These are phyloP conservation scores for Rhizopogon vinicolor DNA, from an alignment of 768 basidiomycete genomes.

Conservation along the genomic window DNA sequence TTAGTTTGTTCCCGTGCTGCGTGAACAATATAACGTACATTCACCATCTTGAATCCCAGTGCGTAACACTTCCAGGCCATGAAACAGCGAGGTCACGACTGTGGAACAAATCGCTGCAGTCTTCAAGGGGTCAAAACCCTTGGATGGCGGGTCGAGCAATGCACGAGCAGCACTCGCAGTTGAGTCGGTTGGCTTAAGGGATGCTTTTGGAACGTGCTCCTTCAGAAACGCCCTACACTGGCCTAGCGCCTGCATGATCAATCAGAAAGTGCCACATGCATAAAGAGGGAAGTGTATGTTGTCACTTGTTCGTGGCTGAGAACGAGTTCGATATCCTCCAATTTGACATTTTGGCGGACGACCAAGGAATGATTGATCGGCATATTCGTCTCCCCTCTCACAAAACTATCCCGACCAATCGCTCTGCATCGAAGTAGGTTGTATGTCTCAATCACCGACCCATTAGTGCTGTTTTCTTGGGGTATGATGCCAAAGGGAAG, in stretches of 20 bases:
- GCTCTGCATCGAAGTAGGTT: conserved; percentile 47
- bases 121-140: conserved; percentile 36
- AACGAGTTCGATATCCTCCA: conserved; percentile 51
- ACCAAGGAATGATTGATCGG: conserved; percentile 68
- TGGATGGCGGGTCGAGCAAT: conserved; percentile 24
- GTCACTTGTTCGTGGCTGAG: conserved; percentile 79
- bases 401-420: conserved; percentile 39
- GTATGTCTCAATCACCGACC: conserved; percentile 71
- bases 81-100: conserved; percentile 54
- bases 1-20: not conserved
- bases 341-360: conserved; percentile 50
- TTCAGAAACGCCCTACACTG: conserved; percentile 68
- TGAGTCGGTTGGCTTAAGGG: conserved; percentile 55
- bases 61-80: conserved; percentile 55
- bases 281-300: not conserved
- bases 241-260: conserved; percentile 56
- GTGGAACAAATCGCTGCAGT: conserved; percentile 75
- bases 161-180: conserved; percentile 66
- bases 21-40: conserved; percentile 1
- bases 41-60: conserved; percentile 60
- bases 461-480: conserved; percentile 77
- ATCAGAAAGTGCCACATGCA: conserved; percentile 5
- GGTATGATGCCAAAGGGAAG: conserved; percentile 61
- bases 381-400: conserved; percentile 57
- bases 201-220: conserved; percentile 46